Base-by-base conservation (phyloP, 75 land plant genomes). In the Azolla pinnata region DNA sequence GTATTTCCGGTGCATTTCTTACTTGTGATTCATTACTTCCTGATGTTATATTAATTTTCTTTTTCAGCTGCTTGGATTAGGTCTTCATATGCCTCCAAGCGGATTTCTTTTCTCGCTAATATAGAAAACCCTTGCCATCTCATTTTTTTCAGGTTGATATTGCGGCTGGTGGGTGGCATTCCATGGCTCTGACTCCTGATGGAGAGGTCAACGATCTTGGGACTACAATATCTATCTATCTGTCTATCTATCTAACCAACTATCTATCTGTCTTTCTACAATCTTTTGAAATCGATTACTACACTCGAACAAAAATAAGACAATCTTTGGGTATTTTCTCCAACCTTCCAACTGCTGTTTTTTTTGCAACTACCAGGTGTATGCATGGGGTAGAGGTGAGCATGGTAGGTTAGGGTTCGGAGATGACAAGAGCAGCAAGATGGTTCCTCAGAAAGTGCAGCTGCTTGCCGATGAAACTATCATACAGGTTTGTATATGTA, bases 81-180 rank as follows among this genome's bases (percentile, higher is more conserved):
- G n/a, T n/a, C n/a, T n/a, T n/a, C n/a, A n/a, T n/a, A n/a, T 38
- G n/a, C 17, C 49, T 46, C 49, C 16, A 54, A 28, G 56, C 27
- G n/a, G 54, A 9, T 19, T 9, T 24, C 8, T 19, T 54, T 31
- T 54, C 1, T 31, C 24, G 56, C 24, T 29, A 2, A 16, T 24
- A 33, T 59, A 27, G 61, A 33, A 24, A 33, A 16, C 8, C 20
- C 19, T 20, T 10, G 20, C 8, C 12, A 17, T 1, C 29, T 31
- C 34, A 14, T 52, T 56, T 10, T 33, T 2, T 62, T 9, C 57
- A 89, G 96, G 96, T 80, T 64, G 92, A 90, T 57, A 86, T 90
- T 72, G 91, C 97, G 49, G 97, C 97, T 50, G 97, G 97, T 60
- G 97, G 97, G 42, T 90, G 97, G 97, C 97, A 90, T 74, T 90